Base-by-base conservation (phyloP, 1,284 basidiomycete genomes). In the Puccinia coronata region DNA sequence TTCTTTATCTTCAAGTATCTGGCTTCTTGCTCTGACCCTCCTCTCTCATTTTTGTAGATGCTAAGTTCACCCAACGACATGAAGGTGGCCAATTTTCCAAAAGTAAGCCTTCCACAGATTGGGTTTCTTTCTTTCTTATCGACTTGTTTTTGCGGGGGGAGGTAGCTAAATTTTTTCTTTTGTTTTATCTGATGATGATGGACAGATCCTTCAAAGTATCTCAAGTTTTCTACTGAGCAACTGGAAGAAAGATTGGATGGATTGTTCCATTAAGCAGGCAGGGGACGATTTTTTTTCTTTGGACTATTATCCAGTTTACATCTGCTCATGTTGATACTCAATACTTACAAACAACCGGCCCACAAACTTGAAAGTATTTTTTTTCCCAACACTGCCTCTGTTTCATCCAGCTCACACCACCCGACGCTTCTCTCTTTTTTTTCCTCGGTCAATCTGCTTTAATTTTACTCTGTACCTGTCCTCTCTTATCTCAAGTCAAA, bases 181-280 rank as follows among this genome's bases (percentile, higher is more conserved):
- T 71, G 31, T 28, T 36, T 18, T 31, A 0, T 25, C 34, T n/a
- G 41, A 67, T 39, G 36, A 49, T 59, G 25, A 28, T 31, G 0
- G n/a, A 74, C 72, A 84, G 84, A 84, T 77, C 83, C 84, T 34
- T 81, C 82, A 8, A 84, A 84, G 55, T 84, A 84, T 79, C 81
- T 84, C 69, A 83, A 83, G 36, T 77, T 84, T 36, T 83, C 84
- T 28, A 84, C 83, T 12, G 84, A 84, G 18, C 83, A 84, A 49
- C 65, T 84, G 9, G 82, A 83, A 55, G 81, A 83, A 39, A 82
- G 82, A 71, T 84, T 84, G 43, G 80, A 82, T 34, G 55, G 59
- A 36, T 76, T 84, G 47, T 84, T 84, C 51, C 83, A 84, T 53
- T 83, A 82, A 81, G 9, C 8, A n/a, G 6, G n/a, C 4, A n/a